Conservation (phyloP, 2,329 filamentous ascomycete genomes). For the Hypoxylon sp. region DNA sequence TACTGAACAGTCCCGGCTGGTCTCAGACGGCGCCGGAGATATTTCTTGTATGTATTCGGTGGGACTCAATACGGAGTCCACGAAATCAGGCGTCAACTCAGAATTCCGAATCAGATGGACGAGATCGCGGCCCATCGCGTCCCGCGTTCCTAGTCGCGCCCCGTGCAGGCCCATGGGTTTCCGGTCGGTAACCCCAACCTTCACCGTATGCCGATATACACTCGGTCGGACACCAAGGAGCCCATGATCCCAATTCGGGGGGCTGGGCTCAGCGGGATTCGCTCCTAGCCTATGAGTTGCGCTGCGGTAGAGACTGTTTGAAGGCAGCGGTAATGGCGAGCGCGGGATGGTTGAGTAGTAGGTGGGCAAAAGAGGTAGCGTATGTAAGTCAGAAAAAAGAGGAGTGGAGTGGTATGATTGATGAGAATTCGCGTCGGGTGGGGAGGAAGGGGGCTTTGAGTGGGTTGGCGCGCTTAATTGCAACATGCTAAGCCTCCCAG, state of each 20-base stretch:
- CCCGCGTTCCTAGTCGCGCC: slow-evolving; percentile 25
- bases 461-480: slow-evolving; percentile 40
- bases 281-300: slow-evolving; percentile 17
- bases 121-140: slow-evolving; percentile 37
- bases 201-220: slow-evolving; percentile 40
- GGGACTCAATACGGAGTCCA: slow-evolving; percentile 25
- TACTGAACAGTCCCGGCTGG: slow-evolving; percentile 2
- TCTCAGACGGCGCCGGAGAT: slow-evolving; percentile 12
- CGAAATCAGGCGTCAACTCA: slow-evolving; percentile 32
- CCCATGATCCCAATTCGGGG: slow-evolving; percentile 42
- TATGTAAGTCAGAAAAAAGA: slow-evolving; percentile 21
- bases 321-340: slow-evolving; percentile 5
- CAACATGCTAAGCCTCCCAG: slow-evolving; percentile 26
- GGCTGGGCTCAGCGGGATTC: slow-evolving; percentile 29
- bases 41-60: slow-evolving; percentile 25
- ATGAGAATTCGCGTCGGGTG: slow-evolving; percentile 28
- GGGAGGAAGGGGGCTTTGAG: slow-evolving; percentile 27
- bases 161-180: slow-evolving; percentile 33
- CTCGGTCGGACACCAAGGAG: slow-evolving; percentile 37
- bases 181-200: slow-evolving; percentile 33
- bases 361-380: slow-evolving; percentile 2
- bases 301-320: slow-evolving; percentile 17
- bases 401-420: slow-evolving; percentile 34
- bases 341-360: slow-evolving; percentile 4
- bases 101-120: slow-evolving; percentile 36